Percentiles rank a stretch among this genome's conserved stretches.
Conservation (phyloP, 1,284 basidiomycete species). For the Athelia sp. region DNA sequence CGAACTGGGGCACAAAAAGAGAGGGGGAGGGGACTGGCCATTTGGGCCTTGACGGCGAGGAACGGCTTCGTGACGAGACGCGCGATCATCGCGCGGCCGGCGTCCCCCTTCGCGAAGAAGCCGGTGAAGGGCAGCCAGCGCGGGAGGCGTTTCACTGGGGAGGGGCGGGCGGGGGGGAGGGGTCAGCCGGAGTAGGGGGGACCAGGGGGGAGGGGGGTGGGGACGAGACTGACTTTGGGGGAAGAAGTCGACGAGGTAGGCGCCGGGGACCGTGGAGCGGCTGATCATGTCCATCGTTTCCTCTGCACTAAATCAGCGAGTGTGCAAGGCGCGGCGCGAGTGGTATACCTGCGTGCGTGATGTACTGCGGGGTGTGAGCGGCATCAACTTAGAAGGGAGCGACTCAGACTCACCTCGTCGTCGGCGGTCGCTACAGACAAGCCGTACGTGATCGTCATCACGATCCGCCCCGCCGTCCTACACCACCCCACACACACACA, state of each 20-base stretch:
- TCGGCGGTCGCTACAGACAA: slow-evolving; percentile 15
- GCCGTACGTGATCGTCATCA: slow-evolving; percentile 22
- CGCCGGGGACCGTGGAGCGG: slow-evolving; percentile 15
- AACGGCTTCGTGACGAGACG: slow-evolving; percentile 12
- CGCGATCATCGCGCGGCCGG: slow-evolving; percentile 13
- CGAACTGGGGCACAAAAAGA: too few species aligned
- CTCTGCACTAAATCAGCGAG: slow-evolving; percentile 1
- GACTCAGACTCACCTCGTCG: slow-evolving; percentile 12
- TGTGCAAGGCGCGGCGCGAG: background rate
- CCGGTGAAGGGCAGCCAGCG: slow-evolving; percentile 17
- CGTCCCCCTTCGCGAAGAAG: slow-evolving; percentile 4
- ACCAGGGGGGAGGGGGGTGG: background rate
- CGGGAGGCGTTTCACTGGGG: slow-evolving; percentile 13
- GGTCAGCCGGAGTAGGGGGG: background rate
- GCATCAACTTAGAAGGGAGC: background rate
- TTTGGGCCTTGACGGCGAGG: slow-evolving; percentile 13
- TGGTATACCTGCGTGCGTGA: slow-evolving; percentile 11
- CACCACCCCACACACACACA: too few species aligned
- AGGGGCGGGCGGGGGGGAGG: too few species aligned
- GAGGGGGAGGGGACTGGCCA: background rate
- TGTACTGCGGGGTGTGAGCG: slow-evolving; percentile 11
- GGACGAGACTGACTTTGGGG: slow-evolving; percentile 11
- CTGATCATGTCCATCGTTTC: slow-evolving; percentile 18
- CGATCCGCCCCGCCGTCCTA: slow-evolving; percentile 19
- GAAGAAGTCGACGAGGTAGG: slow-evolving; percentile 18